A percentile compares a stretch with the other conserved stretches of the same genome.
These are phyloP conservation scores for Globisporangium middletonii DNA, from an alignment of 352 stramenopile species.

Conservation along the genomic window DNA sequence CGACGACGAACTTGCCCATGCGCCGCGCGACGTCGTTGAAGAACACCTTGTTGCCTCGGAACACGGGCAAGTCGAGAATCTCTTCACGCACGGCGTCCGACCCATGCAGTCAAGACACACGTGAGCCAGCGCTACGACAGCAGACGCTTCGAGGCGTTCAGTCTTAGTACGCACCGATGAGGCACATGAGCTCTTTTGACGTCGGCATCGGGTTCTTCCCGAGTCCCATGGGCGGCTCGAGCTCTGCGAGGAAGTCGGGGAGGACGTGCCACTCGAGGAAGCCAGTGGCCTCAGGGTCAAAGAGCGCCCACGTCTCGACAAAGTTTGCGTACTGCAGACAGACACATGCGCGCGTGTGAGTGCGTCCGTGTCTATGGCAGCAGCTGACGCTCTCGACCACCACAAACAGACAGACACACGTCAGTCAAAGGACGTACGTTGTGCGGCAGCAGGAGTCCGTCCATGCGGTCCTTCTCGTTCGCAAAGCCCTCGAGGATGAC, in stretches of 20 bases:
- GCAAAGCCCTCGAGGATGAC: constrained; percentile 90
- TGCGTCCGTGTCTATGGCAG: neutral
- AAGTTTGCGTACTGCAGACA: constrained; percentile 71
- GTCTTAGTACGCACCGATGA: constrained; percentile 30
- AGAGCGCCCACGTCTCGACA: constrained; percentile 57
- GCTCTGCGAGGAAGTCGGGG: constrained; percentile 46
- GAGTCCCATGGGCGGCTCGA: constrained; percentile 70
- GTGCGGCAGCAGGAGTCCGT: constrained; percentile 42
- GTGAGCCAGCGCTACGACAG: too few relatives aligned
- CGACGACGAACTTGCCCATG: constrained; percentile 54
- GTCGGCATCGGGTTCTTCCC: constrained; percentile 25
- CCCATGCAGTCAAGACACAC: neutral
- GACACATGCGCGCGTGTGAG: too few relatives aligned
- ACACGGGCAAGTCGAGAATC: constrained; percentile 48
- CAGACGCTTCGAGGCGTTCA: too few relatives aligned
- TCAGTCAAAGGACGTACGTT: constrained; percentile 28
- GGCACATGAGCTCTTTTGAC: constrained; percentile 33
- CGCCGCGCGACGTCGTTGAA: constrained; percentile 55
- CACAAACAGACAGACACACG: too few relatives aligned
- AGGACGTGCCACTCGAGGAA: constrained; percentile 73
- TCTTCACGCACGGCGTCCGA: constrained; percentile 11
- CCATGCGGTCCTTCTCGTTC: constrained; percentile 63
- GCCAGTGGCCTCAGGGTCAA: constrained; percentile 81
- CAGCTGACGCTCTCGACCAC: neutral
- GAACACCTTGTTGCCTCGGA: constrained; percentile 55